Base-by-base conservation (phyloP, 2,329 filamentous ascomycete species). In the Arthroderma sp. region DNA sequence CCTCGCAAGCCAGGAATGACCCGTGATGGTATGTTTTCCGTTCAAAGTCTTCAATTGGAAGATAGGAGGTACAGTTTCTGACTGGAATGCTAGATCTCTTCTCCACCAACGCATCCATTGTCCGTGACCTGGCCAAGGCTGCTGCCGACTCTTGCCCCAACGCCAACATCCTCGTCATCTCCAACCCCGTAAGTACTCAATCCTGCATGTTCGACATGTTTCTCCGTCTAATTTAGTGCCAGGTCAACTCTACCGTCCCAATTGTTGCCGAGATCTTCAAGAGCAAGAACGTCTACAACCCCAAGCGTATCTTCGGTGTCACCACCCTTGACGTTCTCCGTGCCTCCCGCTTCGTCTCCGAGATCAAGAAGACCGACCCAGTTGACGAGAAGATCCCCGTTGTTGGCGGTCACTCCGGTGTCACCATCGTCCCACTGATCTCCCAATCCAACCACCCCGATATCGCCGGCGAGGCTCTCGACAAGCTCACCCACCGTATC, bases 61-160 rank as follows among this genome's bases (percentile, higher is more conserved):
- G 15, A 25, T 13, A 31, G 1, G 19, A 33, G 2, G 33, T 15
- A 51, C 13, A 17, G 56, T 60, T 60, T 38, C n/a, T 31, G 33
- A 35, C 25, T 17, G 17, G 23, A 23, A 17, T 31, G 15, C 19
- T 56, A 84, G 91, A 98, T 75, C 86, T 98, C 64, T 98, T 98
- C 90, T 97, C 97, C 85, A 98, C 91, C 82, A 98, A 98, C 77
- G 93, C 93, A 76, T 95, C 89, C 74, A 98, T 98, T 75, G 93
- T 98, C 74, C 91, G 91, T 72, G 93, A 97, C 77, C 85, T 98
- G 65, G 91, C 91, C 79, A 95, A 95, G 84, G 91, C 90, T 69
- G 85, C 84, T 71, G 93, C 93, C 70, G 84, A 95, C 70, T 82
- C 88, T 66, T 82, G 86, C 72, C 93, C 93, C 69, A 81, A 96